phyloP scores from a whole-genome alignment of 73 alveolate genomes.

The Paramecium pentaurelia region DNA sequence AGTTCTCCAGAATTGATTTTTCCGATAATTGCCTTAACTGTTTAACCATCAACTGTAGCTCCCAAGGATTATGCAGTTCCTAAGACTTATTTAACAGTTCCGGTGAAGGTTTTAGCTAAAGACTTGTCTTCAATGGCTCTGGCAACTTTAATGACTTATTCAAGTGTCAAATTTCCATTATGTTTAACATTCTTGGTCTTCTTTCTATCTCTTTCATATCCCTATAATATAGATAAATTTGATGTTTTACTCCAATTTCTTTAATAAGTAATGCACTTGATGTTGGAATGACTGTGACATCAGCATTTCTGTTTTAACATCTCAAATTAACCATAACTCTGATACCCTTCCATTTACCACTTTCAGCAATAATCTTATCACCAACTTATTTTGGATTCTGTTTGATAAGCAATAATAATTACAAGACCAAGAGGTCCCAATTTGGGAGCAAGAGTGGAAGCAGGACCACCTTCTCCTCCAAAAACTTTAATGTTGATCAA shows the following conservation, averaged over 20 bases:
- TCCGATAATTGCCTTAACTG: constrained; percentile 62
- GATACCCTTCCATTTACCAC: constrained; percentile 66
- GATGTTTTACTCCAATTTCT: constrained; percentile 57
- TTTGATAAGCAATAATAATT: not conserved
- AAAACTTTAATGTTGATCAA: constrained; percentile 61
- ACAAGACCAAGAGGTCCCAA: constrained; percentile 70
- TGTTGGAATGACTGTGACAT: constrained; percentile 67
- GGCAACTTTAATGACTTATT: constrained; percentile 68
- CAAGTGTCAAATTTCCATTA: constrained; percentile 70
- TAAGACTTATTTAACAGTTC: constrained; percentile 69
- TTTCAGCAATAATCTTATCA: constrained; percentile 65
- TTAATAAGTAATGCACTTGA: constrained; percentile 68
- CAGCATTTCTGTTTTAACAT: constrained; percentile 66
- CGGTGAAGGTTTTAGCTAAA: constrained; percentile 65
- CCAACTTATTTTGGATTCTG: constrained; percentile 71
- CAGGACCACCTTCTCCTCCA: constrained; percentile 70
- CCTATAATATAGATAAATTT: not conserved
- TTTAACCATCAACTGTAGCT: constrained; percentile 65
- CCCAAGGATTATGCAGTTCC: constrained; percentile 73
- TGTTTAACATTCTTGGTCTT: constrained; percentile 70
- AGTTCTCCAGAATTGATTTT: constrained; percentile 61
- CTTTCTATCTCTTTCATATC: constrained; percentile 74
- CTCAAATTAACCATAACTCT: constrained; percentile 68
- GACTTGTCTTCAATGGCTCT: constrained; percentile 56
- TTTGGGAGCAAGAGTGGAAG: constrained; percentile 70